phyloP scores from a whole-genome alignment of 495 filamentous ascomycete genomes.

The Lophium mytilinum region DNA sequence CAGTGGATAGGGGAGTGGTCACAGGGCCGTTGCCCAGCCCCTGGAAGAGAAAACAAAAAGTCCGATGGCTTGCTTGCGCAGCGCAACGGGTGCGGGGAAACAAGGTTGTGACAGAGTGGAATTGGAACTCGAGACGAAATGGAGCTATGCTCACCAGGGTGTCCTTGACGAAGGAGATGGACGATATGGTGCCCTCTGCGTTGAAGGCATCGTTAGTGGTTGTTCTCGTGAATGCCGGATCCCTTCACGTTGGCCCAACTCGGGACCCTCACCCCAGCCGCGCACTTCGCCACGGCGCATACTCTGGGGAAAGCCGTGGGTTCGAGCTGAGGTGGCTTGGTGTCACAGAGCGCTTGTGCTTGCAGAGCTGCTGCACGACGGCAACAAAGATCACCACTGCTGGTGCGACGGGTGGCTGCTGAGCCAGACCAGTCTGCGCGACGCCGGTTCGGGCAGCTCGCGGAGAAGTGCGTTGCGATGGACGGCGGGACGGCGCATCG shows the following conservation, averaged over 20 bases:
- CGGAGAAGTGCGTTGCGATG: not conserved
- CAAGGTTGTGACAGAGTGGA: not conserved
- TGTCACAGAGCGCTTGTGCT: too few relatives aligned
- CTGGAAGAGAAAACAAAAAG: not conserved
- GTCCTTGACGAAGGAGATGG: conserved; percentile 66
- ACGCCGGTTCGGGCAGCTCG: not conserved
- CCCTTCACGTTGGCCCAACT: not conserved
- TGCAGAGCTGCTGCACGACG: too few relatives aligned
- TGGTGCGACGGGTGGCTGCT: not conserved
- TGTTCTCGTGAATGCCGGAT: not conserved
- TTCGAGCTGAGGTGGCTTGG: too few relatives aligned
- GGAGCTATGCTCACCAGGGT: conserved; percentile 47
- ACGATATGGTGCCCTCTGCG: conserved; percentile 61
- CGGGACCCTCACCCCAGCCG: not conserved
- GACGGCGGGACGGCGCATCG: not conserved
- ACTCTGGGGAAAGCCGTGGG: too few relatives aligned
- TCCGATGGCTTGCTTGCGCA: not conserved
- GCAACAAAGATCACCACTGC: too few relatives aligned
- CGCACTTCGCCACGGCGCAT: too few relatives aligned
- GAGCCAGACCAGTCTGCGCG: not conserved
- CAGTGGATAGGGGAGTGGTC: not conserved
- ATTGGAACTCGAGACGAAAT: conserved; percentile 7
- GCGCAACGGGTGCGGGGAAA: conserved; percentile 14
- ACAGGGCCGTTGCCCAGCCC: not conserved
- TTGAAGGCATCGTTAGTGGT: conserved; percentile 13